These are phyloP conservation scores for Calycina marina DNA, from an alignment of 2,329 filamentous ascomycete genomes.

Conservation along the genomic window DNA sequence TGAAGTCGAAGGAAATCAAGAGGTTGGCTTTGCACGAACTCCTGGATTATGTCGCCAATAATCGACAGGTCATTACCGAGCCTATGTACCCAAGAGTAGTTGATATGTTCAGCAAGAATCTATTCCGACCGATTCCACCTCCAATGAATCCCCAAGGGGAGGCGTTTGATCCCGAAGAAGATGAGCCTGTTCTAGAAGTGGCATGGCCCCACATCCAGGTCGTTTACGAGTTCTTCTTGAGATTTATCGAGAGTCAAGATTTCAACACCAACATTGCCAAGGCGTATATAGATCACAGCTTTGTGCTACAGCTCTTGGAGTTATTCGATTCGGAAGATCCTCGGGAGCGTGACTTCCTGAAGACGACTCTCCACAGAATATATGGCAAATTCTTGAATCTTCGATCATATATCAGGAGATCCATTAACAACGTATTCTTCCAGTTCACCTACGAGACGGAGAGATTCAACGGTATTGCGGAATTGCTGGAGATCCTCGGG, in stretches of 20 bases:
- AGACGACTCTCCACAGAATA: constrained; percentile 94
- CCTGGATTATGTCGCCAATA: constrained; percentile 96
- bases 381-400: constrained; percentile 98
- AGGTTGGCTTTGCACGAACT: constrained; percentile 88
- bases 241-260: constrained; percentile 98
- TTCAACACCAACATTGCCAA: constrained; percentile 99
- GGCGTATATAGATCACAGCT: constrained; percentile 95
- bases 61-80: constrained; percentile 94
- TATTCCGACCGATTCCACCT: constrained; percentile 92
- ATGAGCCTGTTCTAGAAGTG: constrained; percentile 93
- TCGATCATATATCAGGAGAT: constrained; percentile 89
- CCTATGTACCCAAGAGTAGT: constrained; percentile 98
- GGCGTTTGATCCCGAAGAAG: constrained; percentile 95
- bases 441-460: constrained; percentile 99
- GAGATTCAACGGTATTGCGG: constrained; percentile 94
- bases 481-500: constrained; percentile 88
- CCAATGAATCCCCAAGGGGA: constrained; percentile 97
- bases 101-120: constrained; percentile 98
- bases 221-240: constrained; percentile 97
- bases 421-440: constrained; percentile 99
- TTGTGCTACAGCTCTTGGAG: constrained; percentile 92
- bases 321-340: constrained; percentile 97
- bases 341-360: constrained; percentile 89
- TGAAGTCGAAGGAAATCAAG: constrained; percentile 99
- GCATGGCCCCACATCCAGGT: constrained; percentile 99